Evolutionary conservation across 495 filamentous ascomycete species (phyloP).

Genomic region (Podospora pseudopauciseta): DNA sequence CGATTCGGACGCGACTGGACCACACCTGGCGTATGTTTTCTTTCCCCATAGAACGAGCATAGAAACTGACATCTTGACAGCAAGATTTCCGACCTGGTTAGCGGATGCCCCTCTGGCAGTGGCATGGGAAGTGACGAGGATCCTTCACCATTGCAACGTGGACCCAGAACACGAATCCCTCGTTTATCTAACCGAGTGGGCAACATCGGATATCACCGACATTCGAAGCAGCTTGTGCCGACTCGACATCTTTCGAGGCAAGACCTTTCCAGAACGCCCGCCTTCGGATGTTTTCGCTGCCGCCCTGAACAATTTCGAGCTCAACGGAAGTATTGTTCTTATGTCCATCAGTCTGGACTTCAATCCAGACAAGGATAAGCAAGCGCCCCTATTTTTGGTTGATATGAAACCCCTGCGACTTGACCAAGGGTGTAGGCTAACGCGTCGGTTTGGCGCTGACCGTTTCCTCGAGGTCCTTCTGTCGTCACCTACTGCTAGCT

Average conservation of each 20-base stretch:
- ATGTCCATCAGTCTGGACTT: conserved; percentile 35
- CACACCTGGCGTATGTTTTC: neutral
- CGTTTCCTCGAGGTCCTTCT: conserved; percentile 45
- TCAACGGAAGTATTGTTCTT: conserved; percentile 32
- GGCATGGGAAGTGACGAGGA: conserved; percentile 45
- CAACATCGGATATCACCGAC: conserved; percentile 25
- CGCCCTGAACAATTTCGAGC: conserved; percentile 34
- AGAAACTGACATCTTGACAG: conserved; percentile 22
- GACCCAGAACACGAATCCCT: conserved; percentile 30
- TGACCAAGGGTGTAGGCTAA: conserved; percentile 41
- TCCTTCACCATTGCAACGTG: conserved; percentile 42
- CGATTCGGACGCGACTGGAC: neutral
- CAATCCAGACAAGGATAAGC: conserved; percentile 27
- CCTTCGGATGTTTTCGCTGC: conserved; percentile 35
- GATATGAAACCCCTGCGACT: conserved; percentile 39
- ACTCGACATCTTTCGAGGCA: conserved; percentile 35
- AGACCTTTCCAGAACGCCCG: conserved; percentile 40
- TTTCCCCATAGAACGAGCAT: neutral
- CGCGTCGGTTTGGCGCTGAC: conserved; percentile 46
- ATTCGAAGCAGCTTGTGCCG: conserved; percentile 37
- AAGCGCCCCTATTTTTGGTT: conserved; percentile 37
- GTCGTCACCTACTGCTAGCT: conserved; percentile 27
- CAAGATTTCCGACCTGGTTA: conserved; percentile 36
- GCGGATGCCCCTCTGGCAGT: conserved; percentile 40
- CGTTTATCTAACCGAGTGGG: conserved; percentile 38